phyloP scores from a whole-genome alignment of 106 monocot genomes.

The Cymbidium sinense region DNA sequence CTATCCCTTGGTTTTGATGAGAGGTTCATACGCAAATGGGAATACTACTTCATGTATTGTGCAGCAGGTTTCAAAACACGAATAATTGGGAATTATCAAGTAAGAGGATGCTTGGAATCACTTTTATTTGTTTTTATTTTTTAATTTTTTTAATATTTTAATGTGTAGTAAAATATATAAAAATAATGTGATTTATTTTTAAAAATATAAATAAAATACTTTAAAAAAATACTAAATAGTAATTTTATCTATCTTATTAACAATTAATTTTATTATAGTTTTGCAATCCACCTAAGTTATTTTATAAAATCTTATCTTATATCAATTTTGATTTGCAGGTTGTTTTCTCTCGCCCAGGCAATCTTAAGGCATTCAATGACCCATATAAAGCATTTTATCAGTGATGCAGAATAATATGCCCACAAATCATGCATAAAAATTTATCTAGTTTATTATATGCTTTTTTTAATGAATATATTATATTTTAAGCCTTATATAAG shows the following conservation, averaged over 20 bases:
- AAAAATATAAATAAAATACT: no score
- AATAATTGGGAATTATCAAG: conserved; percentile 82
- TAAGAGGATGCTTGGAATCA: conserved; percentile 2
- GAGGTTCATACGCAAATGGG: conserved; percentile 82
- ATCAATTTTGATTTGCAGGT: conserved; percentile 21
- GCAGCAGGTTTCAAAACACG: conserved; percentile 83
- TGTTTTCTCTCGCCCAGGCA: conserved; percentile 36
- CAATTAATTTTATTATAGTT: not conserved
- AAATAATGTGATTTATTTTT: no score
- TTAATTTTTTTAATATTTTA: not conserved
- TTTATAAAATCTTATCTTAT: not conserved
- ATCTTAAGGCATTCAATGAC: conserved; percentile 21
- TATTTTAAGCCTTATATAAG: no score
- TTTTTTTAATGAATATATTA: no score
- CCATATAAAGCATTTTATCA: conserved; percentile 11
- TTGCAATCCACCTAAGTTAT: no score
- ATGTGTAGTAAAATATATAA: not conserved
- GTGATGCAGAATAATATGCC: no score
- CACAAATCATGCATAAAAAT: no score
- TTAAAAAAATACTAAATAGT: no score
- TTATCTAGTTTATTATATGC: no score
- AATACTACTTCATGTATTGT: conserved; percentile 90
- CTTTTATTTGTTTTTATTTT: not conserved
- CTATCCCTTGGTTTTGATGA: conserved; percentile 77
- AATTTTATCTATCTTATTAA: not conserved